Evolutionary conservation across 192 early-diverging fungal species (phyloP).

Genomic region (Coemansia sp.): DNA sequence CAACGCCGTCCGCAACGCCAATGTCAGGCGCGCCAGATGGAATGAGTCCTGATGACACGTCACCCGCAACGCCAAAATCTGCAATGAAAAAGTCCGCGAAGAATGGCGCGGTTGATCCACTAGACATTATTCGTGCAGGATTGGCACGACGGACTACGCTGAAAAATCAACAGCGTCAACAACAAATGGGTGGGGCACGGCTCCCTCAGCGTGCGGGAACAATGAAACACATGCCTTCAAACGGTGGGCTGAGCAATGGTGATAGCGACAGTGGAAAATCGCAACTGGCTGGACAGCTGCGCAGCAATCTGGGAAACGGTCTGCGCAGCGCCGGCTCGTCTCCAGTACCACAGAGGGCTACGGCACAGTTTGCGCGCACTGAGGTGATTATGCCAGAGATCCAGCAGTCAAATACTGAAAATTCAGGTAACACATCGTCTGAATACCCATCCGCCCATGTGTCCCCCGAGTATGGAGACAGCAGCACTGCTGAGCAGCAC

Average conservation of each 20-base stretch:
- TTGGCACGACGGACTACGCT: conserved; percentile 47
- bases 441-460: conserved; percentile 11
- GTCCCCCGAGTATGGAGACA: conserved; percentile 26
- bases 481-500: conserved; percentile 22
- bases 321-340: conserved; percentile 9
- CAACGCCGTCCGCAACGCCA: conserved; percentile 22
- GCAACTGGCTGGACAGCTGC: conserved; percentile 23
- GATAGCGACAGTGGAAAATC: conserved; percentile 3
- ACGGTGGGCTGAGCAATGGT: conserved; percentile 7
- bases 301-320: conserved; percentile 14
- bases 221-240: conserved; percentile 17
- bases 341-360: conserved; percentile 1
- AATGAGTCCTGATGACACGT: conserved; percentile 10
- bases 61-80: conserved; percentile 16
- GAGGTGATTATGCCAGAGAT: conserved; percentile 47
- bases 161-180: conserved; percentile 45
- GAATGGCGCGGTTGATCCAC: conserved; percentile 34
- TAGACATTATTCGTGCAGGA: conserved; percentile 52
- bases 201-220: conserved; percentile 43
- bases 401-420: conserved; percentile 34
- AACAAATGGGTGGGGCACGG: conserved; percentile 12
- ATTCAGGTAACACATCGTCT: conserved; percentile 13
- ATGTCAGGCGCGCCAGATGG: conserved; percentile 3
- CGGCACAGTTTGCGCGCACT: conserved; percentile 35
- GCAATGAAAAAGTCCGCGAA: conserved; percentile 36